phyloP scores from a whole-genome alignment of 2,329 filamentous ascomycete genomes.

The Exophiala mesophila region DNA sequence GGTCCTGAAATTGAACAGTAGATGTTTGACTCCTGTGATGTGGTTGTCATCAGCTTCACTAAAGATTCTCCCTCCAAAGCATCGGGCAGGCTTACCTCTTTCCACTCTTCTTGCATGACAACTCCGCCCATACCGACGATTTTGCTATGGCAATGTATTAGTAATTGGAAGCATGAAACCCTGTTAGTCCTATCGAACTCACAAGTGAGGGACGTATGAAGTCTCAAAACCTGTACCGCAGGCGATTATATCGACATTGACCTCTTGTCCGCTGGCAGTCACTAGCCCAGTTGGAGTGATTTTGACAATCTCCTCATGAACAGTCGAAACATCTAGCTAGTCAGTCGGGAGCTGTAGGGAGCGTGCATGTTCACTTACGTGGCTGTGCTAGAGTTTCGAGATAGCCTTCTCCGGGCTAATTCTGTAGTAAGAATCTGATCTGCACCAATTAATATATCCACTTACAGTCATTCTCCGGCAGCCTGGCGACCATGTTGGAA shows the following conservation, averaged over 20 bases:
- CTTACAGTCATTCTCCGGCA: too few relatives aligned
- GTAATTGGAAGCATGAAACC: too few relatives aligned
- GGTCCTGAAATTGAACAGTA: conserved; percentile 46
- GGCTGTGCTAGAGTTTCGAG: conserved; percentile 15
- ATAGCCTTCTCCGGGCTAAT: conserved; percentile 33
- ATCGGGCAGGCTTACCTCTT: too few relatives aligned
- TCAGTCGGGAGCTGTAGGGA: too few relatives aligned
- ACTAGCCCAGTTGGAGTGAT: conserved; percentile 39
- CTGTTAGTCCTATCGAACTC: too few relatives aligned
- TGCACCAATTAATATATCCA: too few relatives aligned
- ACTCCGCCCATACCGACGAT: conserved; percentile 30
- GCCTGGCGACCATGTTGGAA: conserved; percentile 43
- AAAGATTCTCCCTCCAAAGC: too few relatives aligned
- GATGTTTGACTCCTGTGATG: conserved; percentile 36
- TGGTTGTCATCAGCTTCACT: too few relatives aligned
- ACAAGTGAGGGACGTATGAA: conserved; percentile 33
- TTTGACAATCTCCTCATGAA: conserved; percentile 31
- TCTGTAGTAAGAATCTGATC: too few relatives aligned
- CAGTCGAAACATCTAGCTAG: conserved; percentile 31
- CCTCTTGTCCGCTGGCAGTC: conserved; percentile 34
- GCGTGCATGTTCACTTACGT: too few relatives aligned
- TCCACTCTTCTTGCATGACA: conserved; percentile 22
- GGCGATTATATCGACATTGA: conserved; percentile 32
- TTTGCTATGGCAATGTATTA: too few relatives aligned
- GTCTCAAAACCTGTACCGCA: conserved; percentile 38